A percentile compares a stretch with the other conserved stretches of the same genome.
Conservation (phyloP, 2,329 filamentous ascomycete genomes). For the Penicillium verrucosum region DNA sequence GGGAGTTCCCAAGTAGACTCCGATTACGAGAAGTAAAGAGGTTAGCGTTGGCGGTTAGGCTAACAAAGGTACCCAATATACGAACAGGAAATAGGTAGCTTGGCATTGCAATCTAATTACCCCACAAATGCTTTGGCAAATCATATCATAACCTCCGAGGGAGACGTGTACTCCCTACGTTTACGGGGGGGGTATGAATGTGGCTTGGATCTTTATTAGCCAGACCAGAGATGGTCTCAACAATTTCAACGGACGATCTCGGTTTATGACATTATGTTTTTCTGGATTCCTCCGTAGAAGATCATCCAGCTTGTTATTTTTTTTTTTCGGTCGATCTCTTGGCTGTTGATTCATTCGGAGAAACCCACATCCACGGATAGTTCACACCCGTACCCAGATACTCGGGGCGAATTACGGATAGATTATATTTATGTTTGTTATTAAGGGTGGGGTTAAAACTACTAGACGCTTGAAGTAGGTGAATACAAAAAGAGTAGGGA, state of each 20-base stretch:
- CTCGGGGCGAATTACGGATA: slow-evolving; percentile 9
- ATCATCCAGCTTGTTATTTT: not conserved
- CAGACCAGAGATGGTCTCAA: not conserved
- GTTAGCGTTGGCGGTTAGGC: not conserved
- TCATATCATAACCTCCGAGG: slow-evolving; percentile 1
- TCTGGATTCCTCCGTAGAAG: not conserved
- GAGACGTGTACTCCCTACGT: not conserved
- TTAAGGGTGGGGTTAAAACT: not conserved
- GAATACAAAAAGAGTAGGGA: not conserved
- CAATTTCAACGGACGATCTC: not conserved
- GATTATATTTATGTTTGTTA: not conserved
- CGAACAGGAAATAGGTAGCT: not conserved
- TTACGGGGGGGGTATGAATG: not conserved
- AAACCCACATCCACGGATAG: slow-evolving; percentile 21
- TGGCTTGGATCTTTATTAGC: not conserved
- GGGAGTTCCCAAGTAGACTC: slow-evolving; percentile 10
- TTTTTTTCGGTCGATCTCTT: slow-evolving; percentile 5
- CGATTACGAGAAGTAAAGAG: slow-evolving; percentile 10
- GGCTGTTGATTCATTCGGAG: slow-evolving; percentile 9
- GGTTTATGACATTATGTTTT: not conserved
- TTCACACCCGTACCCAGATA: slow-evolving; percentile 20
- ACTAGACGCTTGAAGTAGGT: not conserved
- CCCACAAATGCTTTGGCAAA: slow-evolving; percentile 7
- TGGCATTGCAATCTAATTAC: slow-evolving; percentile 5
- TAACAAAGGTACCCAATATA: not conserved